These are phyloP conservation scores for Akebia trifoliata DNA, from an alignment of 164 flowering plant genomes.

Conservation along the genomic window DNA sequence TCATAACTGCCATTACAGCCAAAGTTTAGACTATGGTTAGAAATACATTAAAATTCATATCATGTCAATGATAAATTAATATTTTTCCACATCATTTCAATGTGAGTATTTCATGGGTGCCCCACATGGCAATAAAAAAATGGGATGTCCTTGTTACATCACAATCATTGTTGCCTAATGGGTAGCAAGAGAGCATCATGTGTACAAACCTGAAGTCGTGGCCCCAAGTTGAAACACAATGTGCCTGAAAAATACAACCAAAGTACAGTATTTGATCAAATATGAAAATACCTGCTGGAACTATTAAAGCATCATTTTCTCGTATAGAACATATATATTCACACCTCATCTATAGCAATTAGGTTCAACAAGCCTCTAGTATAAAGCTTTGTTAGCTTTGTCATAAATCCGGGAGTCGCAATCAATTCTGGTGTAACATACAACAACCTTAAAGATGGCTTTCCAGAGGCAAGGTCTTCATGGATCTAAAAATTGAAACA, in stretches of 20 bases:
- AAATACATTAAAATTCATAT: too few relatives aligned
- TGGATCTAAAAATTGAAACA: slow-evolving; percentile 43
- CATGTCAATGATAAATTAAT: too few relatives aligned
- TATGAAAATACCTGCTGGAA: slow-evolving; percentile 5
- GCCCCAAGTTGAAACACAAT: slow-evolving; percentile 94
- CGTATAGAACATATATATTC: slow-evolving; percentile 2
- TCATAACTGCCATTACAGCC: too few relatives aligned
- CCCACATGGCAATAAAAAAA: too few relatives aligned
- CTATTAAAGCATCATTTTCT: not conserved
- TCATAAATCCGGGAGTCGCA: slow-evolving; percentile 74
- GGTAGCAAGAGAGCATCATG: slow-evolving; percentile 5
- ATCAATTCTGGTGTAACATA: slow-evolving; percentile 93
- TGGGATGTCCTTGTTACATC: not conserved
- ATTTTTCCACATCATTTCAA: too few relatives aligned
- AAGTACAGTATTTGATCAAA: not conserved
- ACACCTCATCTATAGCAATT: slow-evolving; percentile 92
- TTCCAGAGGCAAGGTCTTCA: slow-evolving; percentile 77
- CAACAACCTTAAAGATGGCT: slow-evolving; percentile 66
- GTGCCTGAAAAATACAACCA: slow-evolving; percentile 55
- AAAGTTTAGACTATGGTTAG: too few relatives aligned
- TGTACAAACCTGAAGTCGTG: slow-evolving; percentile 85
- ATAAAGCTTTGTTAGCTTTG: slow-evolving; percentile 65
- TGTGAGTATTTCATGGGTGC: too few relatives aligned
- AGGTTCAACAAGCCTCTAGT: slow-evolving; percentile 71
- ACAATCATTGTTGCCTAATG: slow-evolving; percentile 2